Evolutionary conservation across 1,284 basidiomycete genomes (phyloP), one percentile per base, ranked within the genome.

Genomic region (Pyrrhoderma noxium): DNA sequence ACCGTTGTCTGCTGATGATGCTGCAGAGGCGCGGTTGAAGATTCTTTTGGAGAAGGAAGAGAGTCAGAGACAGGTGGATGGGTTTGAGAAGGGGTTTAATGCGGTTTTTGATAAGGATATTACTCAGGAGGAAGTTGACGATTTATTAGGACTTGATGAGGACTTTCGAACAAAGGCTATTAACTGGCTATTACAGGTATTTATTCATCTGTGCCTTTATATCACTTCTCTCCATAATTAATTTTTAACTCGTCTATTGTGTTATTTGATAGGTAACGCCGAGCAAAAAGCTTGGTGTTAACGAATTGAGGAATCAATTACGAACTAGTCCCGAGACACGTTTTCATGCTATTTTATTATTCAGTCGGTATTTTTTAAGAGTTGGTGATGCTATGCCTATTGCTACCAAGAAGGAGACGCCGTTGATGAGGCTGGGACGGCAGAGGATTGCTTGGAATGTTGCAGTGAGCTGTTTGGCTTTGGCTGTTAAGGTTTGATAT

Each of bases 401-500:
- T 25, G 44, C 53, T 2, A 45, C 45, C 23, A 47, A 52, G 19
- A 44, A 38, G 34, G 54, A 55, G 45, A 55, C 54, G 13, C 49
- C 45, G n/a, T 45, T 55, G 9, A 55, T 55, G 45, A 52, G 35
- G 23, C 49, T 47, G 21, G 50, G 54, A 3, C 36, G 54, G 5
- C 37, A 48, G 22, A 40, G 54, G 11, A 55, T 55, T 36, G 35
- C 43, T 18, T 55, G 54, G 54, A 50, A 51, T 22, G 54, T 55
- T 19, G 54, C 54, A 25, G 43, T 55, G 49, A 55, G 54, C 46
- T 55, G 54, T 21, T 42, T 55, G 16, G 50, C 54, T 27, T 39
- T 55, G 5, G 54, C 54, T 8, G 50, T 55, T 9, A 55, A 55
- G 23, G 52, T 50, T 27, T 27, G 14, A 39, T n/a, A n/a, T n/a